phyloP scores from a whole-genome alignment of 2,329 filamentous ascomycete species.

The Fusarium mundagurra region DNA sequence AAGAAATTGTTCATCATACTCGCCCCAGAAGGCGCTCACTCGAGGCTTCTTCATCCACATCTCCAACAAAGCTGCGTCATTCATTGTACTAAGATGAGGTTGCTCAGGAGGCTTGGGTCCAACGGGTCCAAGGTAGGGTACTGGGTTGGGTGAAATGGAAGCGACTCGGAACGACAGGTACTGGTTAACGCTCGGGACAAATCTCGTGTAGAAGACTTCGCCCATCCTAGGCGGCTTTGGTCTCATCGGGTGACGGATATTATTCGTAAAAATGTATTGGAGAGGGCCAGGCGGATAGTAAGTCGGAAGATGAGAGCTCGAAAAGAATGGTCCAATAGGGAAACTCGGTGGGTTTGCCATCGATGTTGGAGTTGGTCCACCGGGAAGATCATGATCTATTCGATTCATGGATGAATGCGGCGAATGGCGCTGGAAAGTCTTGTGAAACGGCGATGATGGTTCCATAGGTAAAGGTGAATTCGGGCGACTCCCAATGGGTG shows the following conservation, averaged over 20 bases:
- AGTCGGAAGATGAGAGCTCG: slow-evolving; percentile 85
- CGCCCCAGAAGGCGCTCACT: slow-evolving; percentile 87
- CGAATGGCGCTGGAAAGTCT: slow-evolving; percentile 43
- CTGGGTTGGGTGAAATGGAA: slow-evolving; percentile 70
- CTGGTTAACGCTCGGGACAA: slow-evolving; percentile 81
- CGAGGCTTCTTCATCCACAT: slow-evolving; percentile 90
- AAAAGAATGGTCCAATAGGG: slow-evolving; percentile 77
- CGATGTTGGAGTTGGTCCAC: slow-evolving; percentile 50
- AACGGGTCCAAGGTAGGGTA: slow-evolving; percentile 71
- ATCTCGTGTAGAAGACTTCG: slow-evolving; percentile 90
- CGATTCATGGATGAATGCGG: slow-evolving; percentile 39
- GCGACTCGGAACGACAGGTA: slow-evolving; percentile 92
- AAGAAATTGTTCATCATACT: slow-evolving; percentile 73
- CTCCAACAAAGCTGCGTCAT: slow-evolving; percentile 72
- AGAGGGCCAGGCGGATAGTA: slow-evolving; percentile 88
- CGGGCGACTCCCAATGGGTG: slow-evolving; percentile 64
- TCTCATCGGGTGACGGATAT: slow-evolving; percentile 84
- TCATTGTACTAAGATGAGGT: slow-evolving; percentile 54
- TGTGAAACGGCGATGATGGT: slow-evolving; percentile 18
- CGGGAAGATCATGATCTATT: slow-evolving; percentile 52
- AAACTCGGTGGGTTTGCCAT: slow-evolving; percentile 49
- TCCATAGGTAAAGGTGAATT: slow-evolving; percentile 59
- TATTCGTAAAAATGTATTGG: slow-evolving; percentile 82
- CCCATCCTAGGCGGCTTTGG: slow-evolving; percentile 91
- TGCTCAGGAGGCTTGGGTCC: slow-evolving; percentile 54